These are phyloP conservation scores for Tolypocladium capitatum DNA, from an alignment of 2,329 filamentous ascomycete genomes.

Conservation along the genomic window DNA sequence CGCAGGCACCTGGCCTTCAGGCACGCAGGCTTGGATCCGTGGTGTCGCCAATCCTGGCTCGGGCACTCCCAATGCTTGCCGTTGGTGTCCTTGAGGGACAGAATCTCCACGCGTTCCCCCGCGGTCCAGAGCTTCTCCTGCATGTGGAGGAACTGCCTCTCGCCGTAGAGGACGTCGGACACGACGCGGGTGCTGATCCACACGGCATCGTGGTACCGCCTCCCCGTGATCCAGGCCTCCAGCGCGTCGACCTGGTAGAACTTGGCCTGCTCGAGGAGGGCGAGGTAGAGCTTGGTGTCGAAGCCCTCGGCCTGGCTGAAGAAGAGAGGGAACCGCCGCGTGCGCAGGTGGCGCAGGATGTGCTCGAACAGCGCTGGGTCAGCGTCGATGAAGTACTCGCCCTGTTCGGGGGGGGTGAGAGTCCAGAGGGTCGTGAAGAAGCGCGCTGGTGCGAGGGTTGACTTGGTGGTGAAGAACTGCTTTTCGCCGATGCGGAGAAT, in stretches of 20 bases:
- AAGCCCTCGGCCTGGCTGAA: conserved; percentile 16
- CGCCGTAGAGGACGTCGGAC: background rate
- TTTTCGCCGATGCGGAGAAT: conserved; percentile 4
- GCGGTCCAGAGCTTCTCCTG: background rate
- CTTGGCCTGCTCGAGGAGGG: conserved; percentile 17
- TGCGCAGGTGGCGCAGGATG: conserved; percentile 21
- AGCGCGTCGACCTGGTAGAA: conserved; percentile 17
- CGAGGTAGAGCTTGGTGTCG: conserved; percentile 20
- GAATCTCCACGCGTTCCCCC: background rate
- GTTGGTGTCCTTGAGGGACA: background rate
- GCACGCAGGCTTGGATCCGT: background rate
- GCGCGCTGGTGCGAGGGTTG: conserved; percentile 5
- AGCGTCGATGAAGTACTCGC: conserved; percentile 23
- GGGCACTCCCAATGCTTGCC: background rate
- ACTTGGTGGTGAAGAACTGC: conserved; percentile 7
- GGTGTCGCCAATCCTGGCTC: background rate
- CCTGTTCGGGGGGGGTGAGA: conserved; percentile 6
- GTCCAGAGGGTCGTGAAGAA: conserved; percentile 6
- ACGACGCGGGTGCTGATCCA: conserved; percentile 1
- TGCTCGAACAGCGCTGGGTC: conserved; percentile 22
- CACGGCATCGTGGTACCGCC: conserved; percentile 6
- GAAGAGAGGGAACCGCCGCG: conserved; percentile 20
- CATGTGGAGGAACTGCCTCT: background rate
- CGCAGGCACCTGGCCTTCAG: background rate
- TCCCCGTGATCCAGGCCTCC: conserved; percentile 11